Conservation (phyloP, 176 grass and related monocot species). For the Eragrostis curvula region DNA sequence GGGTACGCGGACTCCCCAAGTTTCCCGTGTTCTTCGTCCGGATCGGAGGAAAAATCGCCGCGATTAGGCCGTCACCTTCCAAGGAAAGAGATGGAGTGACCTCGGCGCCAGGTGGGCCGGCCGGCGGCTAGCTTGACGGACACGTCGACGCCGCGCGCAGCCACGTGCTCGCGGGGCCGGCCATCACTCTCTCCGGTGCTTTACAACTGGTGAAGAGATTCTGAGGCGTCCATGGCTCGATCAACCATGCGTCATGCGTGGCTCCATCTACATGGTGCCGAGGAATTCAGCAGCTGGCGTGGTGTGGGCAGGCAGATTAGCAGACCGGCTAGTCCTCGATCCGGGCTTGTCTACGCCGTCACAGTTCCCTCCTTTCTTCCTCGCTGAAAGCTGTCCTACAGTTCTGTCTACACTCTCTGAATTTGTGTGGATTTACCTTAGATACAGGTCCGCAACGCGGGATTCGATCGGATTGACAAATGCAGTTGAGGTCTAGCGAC, state of each 20-base stretch:
- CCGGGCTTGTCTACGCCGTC: not conserved
- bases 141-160: not conserved
- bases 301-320: not conserved
- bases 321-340: not conserved
- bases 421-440: not conserved
- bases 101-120: not conserved
- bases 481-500: too few species aligned
- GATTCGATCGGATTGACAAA: not conserved
- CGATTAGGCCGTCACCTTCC: not conserved
- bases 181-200: not conserved
- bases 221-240: not conserved
- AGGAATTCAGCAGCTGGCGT: not conserved
- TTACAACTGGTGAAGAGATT: conserved; percentile 18
- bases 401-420: not conserved
- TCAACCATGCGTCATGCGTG: not conserved
- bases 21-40: not conserved
- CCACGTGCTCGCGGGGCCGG: conserved; percentile 33
- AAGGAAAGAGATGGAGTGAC: not conserved
- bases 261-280: not conserved
- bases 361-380: not conserved
- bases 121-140: not conserved
- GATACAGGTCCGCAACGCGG: not conserved
- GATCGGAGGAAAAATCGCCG: not conserved
- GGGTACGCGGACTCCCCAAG: not conserved
- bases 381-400: not conserved